These are phyloP conservation scores for Russula brevipes DNA, from an alignment of 768 basidiomycete species.

Conservation along the genomic window DNA sequence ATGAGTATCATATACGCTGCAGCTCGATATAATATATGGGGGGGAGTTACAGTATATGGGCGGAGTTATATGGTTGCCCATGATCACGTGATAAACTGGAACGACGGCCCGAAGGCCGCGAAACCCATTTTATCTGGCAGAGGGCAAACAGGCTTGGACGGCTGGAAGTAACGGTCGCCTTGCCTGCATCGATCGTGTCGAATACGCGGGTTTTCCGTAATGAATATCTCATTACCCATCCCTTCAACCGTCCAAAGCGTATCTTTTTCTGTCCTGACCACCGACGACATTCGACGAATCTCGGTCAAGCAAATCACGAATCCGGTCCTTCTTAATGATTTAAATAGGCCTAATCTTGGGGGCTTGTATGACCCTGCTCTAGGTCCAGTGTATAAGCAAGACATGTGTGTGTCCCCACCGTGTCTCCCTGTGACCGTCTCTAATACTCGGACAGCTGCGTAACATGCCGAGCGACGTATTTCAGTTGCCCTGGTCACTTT, in stretches of 20 bases:
- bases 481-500: conserved; percentile 95
- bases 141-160: no score
- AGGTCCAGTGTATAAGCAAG: conserved; percentile 82
- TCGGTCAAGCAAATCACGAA: conserved; percentile 98
- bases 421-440: conserved; percentile 8
- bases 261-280: conserved; percentile 88
- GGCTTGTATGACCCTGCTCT: conserved; percentile 95
- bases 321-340: conserved; percentile 85
- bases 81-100: background rate
- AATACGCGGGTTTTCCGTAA: background rate
- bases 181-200: no score
- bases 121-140: background rate
- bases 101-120: background rate
- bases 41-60: no score
- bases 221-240: conserved; percentile 90
- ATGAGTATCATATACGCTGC: background rate
- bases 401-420: conserved; percentile 62
- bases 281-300: conserved; percentile 84
- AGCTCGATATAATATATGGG: background rate
- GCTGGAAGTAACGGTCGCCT: no score
- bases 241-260: conserved; percentile 80
- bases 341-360: conserved; percentile 86
- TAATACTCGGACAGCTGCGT: conserved; percentile 58
- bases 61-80: no score
- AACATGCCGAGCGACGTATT: conserved; percentile 90